Percentiles rank a stretch among this genome's conserved stretches.
Evolutionary conservation across 352 stramenopile genomes (phyloP).

Genomic region (Pseudoperonospora humuli): DNA sequence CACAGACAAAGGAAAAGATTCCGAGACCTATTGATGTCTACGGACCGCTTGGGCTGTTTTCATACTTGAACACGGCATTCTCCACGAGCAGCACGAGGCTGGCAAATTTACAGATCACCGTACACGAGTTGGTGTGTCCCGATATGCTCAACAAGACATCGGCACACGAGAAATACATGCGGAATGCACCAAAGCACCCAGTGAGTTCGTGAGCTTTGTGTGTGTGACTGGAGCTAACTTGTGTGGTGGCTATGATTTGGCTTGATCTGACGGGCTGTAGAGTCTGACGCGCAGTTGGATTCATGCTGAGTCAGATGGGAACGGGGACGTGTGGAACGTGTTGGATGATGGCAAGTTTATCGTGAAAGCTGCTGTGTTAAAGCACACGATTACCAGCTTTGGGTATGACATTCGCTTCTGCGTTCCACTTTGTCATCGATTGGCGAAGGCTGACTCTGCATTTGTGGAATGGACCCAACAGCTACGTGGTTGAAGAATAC

Average conservation of each 20-base stretch:
- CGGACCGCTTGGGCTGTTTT: constrained; percentile 63
- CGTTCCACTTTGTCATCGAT: background rate
- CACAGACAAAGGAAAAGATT: constrained; percentile 36
- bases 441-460: background rate
- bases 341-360: constrained; percentile 55
- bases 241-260: background rate
- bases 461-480: constrained; percentile 10
- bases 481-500: constrained; percentile 78
- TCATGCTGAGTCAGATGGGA: constrained; percentile 44
- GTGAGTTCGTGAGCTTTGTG: constrained; percentile 20
- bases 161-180: constrained; percentile 54
- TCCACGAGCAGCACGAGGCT: constrained; percentile 59
- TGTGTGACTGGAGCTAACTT: background rate
- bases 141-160: constrained; percentile 42
- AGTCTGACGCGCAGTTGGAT: constrained; percentile 49
- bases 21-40: constrained; percentile 64
- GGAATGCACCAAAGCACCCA: constrained; percentile 43
- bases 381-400: constrained; percentile 75
- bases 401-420: constrained; percentile 32
- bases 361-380: constrained; percentile 57
- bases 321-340: constrained; percentile 60
- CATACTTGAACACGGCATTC: constrained; percentile 70
- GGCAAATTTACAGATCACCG: constrained; percentile 56
- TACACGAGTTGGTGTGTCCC: constrained; percentile 63
- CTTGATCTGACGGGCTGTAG: constrained; percentile 13